Evolutionary conservation across 768 basidiomycete genomes (phyloP), one percentile per base, ranked within the genome.

Genomic region (Roridomyces roridus): DNA sequence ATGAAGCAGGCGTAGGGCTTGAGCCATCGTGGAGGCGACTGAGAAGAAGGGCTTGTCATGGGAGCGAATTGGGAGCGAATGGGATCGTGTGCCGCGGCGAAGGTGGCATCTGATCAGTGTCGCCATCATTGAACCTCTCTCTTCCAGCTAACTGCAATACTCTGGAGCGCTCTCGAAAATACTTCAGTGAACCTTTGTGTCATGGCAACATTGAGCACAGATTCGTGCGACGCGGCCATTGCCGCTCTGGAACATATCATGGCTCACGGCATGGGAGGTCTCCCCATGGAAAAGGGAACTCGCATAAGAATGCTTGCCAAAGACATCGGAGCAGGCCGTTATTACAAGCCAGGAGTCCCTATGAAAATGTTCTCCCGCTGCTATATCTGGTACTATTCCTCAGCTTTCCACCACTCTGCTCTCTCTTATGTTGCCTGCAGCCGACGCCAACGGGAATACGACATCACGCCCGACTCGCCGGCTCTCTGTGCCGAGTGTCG

Each of bases 271-370:
- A 15, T 63, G 11, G 57, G 52, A 1, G 53, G 53, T 3, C 28
- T 63, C 3, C 60, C 60, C 5, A 41, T 59, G 49, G 48, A 35
- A 17, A 44, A 63, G 46, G 61, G 36, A 25, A 55, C 51, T 21
- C 47, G 57, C 18, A 47, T 63, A 21, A 53, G 57, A 5, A 58
- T 63, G 34, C 53, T 59, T 12, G 61, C 61, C 3, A 63, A 63
- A 42, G 61, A 63, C 53, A 63, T 63, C 18, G 61, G 29, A 20
- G 57, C 57, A 6, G 61, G 60, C 15, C 60, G 60, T 23, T 57
- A 51, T 15, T 58, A 46, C 48, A 62, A 62, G 45, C 60, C 60
- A 8, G 43, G 55, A 24, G 48, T 40, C 1, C 48, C 56, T 20
- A 41, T 40, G 21, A 54, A 42, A 29, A 40, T 54, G 44, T 62